Base-by-base conservation (phyloP, 768 basidiomycete species). In the Trametes meyenii region DNA sequence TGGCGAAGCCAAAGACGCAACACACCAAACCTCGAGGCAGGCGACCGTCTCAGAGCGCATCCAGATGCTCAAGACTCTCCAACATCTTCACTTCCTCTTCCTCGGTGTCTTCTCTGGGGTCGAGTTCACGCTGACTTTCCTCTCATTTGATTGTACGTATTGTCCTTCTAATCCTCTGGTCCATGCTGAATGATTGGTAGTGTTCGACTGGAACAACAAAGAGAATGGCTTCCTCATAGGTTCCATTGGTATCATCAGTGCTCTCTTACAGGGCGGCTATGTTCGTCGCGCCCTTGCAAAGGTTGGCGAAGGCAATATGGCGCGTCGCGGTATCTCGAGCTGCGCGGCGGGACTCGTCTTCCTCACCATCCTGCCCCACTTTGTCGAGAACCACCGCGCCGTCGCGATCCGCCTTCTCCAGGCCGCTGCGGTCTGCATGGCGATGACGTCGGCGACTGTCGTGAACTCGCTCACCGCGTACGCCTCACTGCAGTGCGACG, bases 81-180 rank as follows among this genome's bases (percentile, higher is more conserved):
- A 88, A 40, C 74, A 77, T 45, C 72, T 92, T 16, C 96, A 98
- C 72, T 89, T 94, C 72, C 73, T 87, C 48, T 99, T 98, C 79
- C 77, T 98, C 61, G 84, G 88, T 54, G 72, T 96, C 51, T 98
- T 99, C 75, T 96, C 96, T 1, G 96, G 96, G 13, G 85, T 97
- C 51, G 96, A 99, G 72, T 98, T 98, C 74, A 99, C 96, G 0
- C 79, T 99, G 21, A 96, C 94, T 0, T 98, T 98, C 81, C 78
- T 98, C 49, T 97, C 91, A 2, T 95, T 93, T 69, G 92, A 94
- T 72, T 74, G 93, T 90, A 76, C 73, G 88, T 81, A 50, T 24
- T 10, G 17, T 64, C 63, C 12, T 61, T 55, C 16, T 10, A n/a
- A 40, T 51, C 17, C 24, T 24, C 43, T 46, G 33, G 33, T 33